Percentiles rank a stretch among this genome's conserved stretches.
Conservation (phyloP, 768 basidiomycete genomes). For the Boletus pseudopeckii region DNA sequence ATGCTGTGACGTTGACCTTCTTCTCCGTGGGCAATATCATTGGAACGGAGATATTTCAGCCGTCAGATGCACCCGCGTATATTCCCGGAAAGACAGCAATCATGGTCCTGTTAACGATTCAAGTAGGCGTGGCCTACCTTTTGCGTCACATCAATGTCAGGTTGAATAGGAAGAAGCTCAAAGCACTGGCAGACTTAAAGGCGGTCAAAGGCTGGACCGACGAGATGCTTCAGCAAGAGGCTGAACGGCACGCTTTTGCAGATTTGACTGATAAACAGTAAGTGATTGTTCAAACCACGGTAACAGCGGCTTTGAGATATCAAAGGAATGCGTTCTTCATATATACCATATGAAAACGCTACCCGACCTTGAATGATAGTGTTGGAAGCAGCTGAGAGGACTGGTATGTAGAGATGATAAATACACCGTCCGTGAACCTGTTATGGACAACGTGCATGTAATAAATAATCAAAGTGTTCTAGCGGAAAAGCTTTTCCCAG, state of each 20-base stretch:
- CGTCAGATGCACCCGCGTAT: constrained; percentile 25
- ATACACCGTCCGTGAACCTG: constrained; percentile 21
- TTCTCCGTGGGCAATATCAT: constrained; percentile 22
- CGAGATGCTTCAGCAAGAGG: constrained; percentile 21
- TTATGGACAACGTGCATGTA: constrained; percentile 11
- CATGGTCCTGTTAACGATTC: constrained; percentile 25
- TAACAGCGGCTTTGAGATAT: background rate
- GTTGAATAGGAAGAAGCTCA: constrained; percentile 20
- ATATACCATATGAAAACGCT: constrained; percentile 27
- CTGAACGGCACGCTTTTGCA: constrained; percentile 26
- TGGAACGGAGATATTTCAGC: constrained; percentile 26
- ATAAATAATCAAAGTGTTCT: constrained; percentile 17
- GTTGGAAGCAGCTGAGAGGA: background rate
- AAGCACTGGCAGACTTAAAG: constrained; percentile 14
- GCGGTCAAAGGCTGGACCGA: constrained; percentile 21
- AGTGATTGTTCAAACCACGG: constrained; percentile 1
- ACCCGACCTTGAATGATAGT: background rate
- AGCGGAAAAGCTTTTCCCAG: constrained; percentile 69
- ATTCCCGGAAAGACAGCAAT: constrained; percentile 35
- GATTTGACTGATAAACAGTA: constrained; percentile 29
- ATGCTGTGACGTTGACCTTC: constrained; percentile 16
- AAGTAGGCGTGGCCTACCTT: constrained; percentile 21
- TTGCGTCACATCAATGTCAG: constrained; percentile 20
- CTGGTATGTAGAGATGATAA: constrained; percentile 25
- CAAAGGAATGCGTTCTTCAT: constrained; percentile 35